Evolutionary conservation across 2,329 filamentous ascomycete genomes (phyloP).

Genomic region (Eutypa lata): DNA sequence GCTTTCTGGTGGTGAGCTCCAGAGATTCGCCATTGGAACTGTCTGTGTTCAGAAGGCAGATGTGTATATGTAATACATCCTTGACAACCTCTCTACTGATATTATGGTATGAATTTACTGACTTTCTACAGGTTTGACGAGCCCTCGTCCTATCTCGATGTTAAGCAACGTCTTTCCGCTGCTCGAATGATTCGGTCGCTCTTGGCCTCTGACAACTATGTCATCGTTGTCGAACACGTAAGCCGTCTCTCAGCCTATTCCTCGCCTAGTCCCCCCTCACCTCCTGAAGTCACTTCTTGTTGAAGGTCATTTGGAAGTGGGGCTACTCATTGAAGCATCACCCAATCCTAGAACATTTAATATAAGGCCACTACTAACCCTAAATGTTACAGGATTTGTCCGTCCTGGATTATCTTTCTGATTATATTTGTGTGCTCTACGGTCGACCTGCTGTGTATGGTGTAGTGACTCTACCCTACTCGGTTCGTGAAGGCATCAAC

Average conservation of each 20-base stretch:
- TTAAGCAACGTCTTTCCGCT: constrained; percentile 95
- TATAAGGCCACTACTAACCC: not conserved
- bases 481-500: constrained; percentile 98
- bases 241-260: not conserved
- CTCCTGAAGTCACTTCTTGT: not conserved
- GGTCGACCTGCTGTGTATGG: constrained; percentile 94
- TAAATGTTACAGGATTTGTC: constrained; percentile 65
- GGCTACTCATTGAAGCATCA: not conserved
- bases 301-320: not conserved
- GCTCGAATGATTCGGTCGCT: constrained; percentile 90
- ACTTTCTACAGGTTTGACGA: constrained; percentile 69
- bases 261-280: not conserved
- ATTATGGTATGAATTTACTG: not conserved
- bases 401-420: constrained; percentile 95
- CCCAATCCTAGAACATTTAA: not conserved
- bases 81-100: not conserved
- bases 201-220: constrained; percentile 84
- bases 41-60: constrained; percentile 96
- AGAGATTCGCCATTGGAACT: constrained; percentile 94
- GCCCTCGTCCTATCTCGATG: constrained; percentile 97
- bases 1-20: constrained; percentile 94
- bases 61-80: constrained; percentile 72
- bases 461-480: constrained; percentile 93
- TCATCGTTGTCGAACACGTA: constrained; percentile 94
- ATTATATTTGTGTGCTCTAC: constrained; percentile 97